Base-by-base conservation (phyloP, 2,329 filamentous ascomycete species). In the Alternaria sp. region DNA sequence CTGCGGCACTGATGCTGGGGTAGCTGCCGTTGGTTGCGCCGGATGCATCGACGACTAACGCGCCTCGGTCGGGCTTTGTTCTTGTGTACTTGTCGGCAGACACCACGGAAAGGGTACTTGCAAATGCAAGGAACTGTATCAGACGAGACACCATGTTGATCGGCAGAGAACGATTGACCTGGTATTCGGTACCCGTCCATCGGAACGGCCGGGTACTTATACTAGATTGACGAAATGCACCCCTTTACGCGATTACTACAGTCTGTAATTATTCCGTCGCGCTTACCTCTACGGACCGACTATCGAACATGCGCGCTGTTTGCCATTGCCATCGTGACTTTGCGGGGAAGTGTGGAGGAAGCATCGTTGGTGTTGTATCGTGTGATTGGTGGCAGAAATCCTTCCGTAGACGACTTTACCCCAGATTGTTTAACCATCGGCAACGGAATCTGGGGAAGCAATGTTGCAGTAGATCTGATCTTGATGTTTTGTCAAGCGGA, bases 41-140 rank as follows among this genome's bases (percentile, higher is more conserved):
- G 2, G 65, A 69, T 3, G 62, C 61, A 51, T 72, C 70, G 10
- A 72, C 70, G 11, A 72, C 61, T 6, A 72, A 10, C 25, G 70
- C 63, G 3, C 70, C 70, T 8, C 47, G 54, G 11, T 51, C 45
- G 11, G 70, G 69, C 15, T 32, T 65, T 2, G 54, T 65, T 13
- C 67, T 54, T 12, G 59, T 51, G n/a, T 67, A 60, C 13, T 69
- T 71, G 32, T 59, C 60, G n/a, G 65, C 61, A 44, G 49, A n/a
- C 3, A 17, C 61, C 0, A 50, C n/a, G n/a, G 25, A 54, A 10
- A 52, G 17, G 3, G 25, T 10, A 1, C 17, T 47, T 25, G 52
- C 28, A n/a, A 63, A 13, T 3, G 45, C 19, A 28, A 46, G 25
- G 13, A 46, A 19, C 2, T 52, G 15, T 23, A 11, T 7, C 9